phyloP scores from a whole-genome alignment of 495 filamentous ascomycete genomes.

The Astrothelium subdiscretum region DNA sequence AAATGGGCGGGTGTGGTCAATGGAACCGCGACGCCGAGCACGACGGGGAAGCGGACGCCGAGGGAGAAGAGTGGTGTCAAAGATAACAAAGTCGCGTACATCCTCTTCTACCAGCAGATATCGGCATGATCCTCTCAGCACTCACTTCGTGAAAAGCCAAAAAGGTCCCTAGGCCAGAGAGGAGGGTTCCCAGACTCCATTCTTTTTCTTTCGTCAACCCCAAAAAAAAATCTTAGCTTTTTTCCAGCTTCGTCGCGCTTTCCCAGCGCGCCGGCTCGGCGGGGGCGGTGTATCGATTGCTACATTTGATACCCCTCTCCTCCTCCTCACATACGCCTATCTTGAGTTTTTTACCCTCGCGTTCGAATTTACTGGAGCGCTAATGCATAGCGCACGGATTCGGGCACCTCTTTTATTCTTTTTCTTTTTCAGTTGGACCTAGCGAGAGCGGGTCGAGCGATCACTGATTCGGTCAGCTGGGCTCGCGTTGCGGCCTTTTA shows the following conservation, averaged over 20 bases:
- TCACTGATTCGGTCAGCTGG: too few species aligned
- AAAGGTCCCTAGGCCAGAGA: background rate
- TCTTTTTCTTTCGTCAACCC: background rate
- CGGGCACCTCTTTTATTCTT: background rate
- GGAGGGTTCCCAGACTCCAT: background rate
- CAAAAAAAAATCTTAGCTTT: background rate
- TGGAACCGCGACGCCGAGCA: conserved; percentile 38
- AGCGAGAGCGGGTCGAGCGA: background rate
- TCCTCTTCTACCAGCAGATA: conserved; percentile 86
- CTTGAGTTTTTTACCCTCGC: background rate
- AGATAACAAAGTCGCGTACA: conserved; percentile 93
- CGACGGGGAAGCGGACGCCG: conserved; percentile 50
- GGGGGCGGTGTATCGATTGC: background rate
- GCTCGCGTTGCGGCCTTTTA: background rate
- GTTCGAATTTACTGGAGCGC: background rate
- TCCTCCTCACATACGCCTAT: background rate
- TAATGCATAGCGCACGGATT: background rate
- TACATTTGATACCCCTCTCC: background rate
- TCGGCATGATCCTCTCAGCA: background rate
- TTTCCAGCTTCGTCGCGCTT: too few species aligned
- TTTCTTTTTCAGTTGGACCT: background rate
- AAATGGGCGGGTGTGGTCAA: conserved; percentile 48
- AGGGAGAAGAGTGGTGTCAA: conserved; percentile 57
- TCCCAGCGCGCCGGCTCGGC: background rate
- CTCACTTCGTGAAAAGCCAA: too few species aligned